Percentiles rank a stretch among this genome's conserved stretches.
Evolutionary conservation across 2,329 filamentous ascomycete genomes (phyloP).

Genomic region (Cordyceps cicadae): DNA sequence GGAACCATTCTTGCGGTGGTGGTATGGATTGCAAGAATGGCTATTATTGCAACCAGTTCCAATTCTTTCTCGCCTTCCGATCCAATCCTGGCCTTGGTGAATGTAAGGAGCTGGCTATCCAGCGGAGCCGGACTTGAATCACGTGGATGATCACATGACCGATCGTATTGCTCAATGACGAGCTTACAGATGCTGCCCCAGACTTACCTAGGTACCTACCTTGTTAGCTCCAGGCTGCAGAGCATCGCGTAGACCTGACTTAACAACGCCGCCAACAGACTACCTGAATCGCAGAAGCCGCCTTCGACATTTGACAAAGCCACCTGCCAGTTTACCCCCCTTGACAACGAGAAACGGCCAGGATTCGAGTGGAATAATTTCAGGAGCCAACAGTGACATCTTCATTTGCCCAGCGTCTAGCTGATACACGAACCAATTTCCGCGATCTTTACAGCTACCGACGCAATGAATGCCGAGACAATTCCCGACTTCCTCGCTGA

Average conservation of each 20-base stretch:
- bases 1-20: conserved; percentile 42
- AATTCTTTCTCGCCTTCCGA: not conserved
- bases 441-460: not conserved
- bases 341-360: not conserved
- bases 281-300: not conserved
- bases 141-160: not conserved
- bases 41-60: not conserved
- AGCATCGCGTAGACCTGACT: conserved; percentile 1
- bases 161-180: not conserved
- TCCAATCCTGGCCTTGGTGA: not conserved
- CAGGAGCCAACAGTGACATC: not conserved
- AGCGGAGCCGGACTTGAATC: not conserved
- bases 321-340: not conserved
- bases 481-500: conserved; percentile 89
- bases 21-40: conserved; percentile 22
- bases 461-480: conserved; percentile 70
- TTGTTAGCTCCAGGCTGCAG: not conserved
- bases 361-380: not conserved
- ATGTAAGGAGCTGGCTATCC: not conserved
- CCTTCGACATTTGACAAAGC: not conserved
- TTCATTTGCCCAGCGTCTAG: not conserved
- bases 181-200: not conserved
- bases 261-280: not conserved
- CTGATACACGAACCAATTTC: not conserved
- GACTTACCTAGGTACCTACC: not conserved